These are phyloP conservation scores for Bryoerythrophyllum caledonicum DNA, from an alignment of 225 moss, liverwort and hornwort genomes.

Conservation along the genomic window DNA sequence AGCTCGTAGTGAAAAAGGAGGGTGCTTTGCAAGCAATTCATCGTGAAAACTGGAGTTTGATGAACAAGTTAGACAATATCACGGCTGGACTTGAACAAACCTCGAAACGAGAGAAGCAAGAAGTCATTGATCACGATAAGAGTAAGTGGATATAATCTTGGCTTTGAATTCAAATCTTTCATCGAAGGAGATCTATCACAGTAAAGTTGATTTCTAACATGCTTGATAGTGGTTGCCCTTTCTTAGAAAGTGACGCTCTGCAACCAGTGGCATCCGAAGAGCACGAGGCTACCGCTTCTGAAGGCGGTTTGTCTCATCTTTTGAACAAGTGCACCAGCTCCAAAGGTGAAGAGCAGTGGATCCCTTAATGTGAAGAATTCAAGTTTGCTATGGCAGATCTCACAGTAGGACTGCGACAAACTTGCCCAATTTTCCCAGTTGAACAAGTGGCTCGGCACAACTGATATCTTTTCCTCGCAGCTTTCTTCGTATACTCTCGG, in stretches of 20 bases:
- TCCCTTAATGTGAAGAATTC: slow-evolving; percentile 23
- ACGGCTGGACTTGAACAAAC: slow-evolving; percentile 29
- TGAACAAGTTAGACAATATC: slow-evolving; percentile 34
- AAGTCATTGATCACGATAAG: slow-evolving; percentile 19
- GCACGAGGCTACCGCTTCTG: neutral
- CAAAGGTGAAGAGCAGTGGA: slow-evolving; percentile 10
- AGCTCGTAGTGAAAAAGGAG: slow-evolving; percentile 36
- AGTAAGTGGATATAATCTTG: slow-evolving; percentile 24
- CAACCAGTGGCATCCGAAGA: slow-evolving; percentile 2
- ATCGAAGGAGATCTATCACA: slow-evolving; percentile 4
- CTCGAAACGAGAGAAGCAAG: slow-evolving; percentile 25
- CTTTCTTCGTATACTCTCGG: neutral
- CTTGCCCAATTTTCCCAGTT: slow-evolving; percentile 6
- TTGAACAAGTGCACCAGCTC: slow-evolving; percentile 23
- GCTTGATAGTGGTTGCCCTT: slow-evolving; percentile 12
- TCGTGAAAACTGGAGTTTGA: slow-evolving; percentile 33
- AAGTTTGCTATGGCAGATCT: slow-evolving; percentile 35
- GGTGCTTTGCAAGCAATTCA: slow-evolving; percentile 30
- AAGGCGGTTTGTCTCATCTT: slow-evolving; percentile 7
- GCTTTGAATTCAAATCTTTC: neutral
- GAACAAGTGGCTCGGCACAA: slow-evolving; percentile 1
- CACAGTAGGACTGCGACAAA: neutral
- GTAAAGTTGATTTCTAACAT: slow-evolving; percentile 18
- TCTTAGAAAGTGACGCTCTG: slow-evolving; percentile 29
- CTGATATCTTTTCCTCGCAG: neutral